A percentile compares a stretch with the other conserved stretches of the same genome.
These are phyloP conservation scores for Mycena leptocephala DNA, from an alignment of 768 basidiomycete genomes.

Conservation along the genomic window DNA sequence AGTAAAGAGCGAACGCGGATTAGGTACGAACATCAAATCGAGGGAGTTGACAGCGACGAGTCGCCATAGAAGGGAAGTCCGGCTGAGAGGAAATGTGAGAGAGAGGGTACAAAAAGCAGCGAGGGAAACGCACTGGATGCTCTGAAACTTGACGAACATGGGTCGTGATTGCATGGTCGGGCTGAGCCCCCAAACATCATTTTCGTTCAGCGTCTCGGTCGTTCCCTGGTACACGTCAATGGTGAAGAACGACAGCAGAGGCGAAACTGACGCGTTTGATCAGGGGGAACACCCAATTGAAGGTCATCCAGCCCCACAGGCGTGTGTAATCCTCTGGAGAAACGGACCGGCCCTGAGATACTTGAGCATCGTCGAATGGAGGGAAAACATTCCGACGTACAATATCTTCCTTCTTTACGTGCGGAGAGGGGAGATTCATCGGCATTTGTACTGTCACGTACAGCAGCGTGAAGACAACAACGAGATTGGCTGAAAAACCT, in stretches of 20 bases:
- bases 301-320: conserved; percentile 43
- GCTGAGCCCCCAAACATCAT: conserved; percentile 82
- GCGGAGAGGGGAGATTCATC: conserved; percentile 69
- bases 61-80: not conserved
- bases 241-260: too few species aligned
- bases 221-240: not conserved
- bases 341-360: conserved; percentile 40
- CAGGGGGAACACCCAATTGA: conserved; percentile 80
- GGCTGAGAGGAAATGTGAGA: not conserved
- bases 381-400: conserved; percentile 56
- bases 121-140: not conserved
- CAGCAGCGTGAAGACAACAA: conserved; percentile 60
- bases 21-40: conserved; percentile 21
- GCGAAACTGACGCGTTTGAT: conserved; percentile 60
- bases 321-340: conserved; percentile 82
- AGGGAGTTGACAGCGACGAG: conserved; percentile 21
- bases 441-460: conserved; percentile 73
- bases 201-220: conserved; percentile 72
- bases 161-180: conserved; percentile 79
- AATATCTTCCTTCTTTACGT: conserved; percentile 70
- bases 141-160: conserved; percentile 68
- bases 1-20: not conserved
- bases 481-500: conserved; percentile 59
- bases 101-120: too few species aligned
- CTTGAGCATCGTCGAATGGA: not conserved